Evolutionary conservation across 768 basidiomycete genomes (phyloP).

Genomic region (Phanerodontia chrysosporium): DNA sequence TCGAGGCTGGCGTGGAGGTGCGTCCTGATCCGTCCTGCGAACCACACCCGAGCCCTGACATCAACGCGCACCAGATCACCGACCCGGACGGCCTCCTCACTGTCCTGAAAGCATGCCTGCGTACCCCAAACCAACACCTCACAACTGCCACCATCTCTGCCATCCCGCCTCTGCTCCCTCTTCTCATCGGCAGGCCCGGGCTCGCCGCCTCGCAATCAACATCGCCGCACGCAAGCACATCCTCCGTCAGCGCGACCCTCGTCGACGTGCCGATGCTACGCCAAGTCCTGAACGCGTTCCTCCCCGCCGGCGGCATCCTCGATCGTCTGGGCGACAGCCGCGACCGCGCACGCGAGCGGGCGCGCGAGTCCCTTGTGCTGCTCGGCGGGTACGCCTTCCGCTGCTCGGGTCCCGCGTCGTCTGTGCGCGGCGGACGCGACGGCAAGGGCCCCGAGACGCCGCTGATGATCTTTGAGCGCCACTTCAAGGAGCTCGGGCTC

Average conservation of each 20-base stretch:
- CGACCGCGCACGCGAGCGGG: constrained; percentile 67
- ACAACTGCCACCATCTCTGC: constrained; percentile 71
- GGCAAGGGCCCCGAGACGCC: constrained; percentile 67
- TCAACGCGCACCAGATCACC: constrained; percentile 44
- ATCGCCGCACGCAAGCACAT: constrained; percentile 40
- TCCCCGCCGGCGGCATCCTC: constrained; percentile 72
- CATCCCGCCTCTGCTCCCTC: constrained; percentile 61
- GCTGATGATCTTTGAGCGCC: constrained; percentile 63
- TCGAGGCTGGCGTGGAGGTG: constrained; percentile 71
- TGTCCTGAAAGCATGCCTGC: constrained; percentile 69
- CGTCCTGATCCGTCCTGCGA: constrained; percentile 2
- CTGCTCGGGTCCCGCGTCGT: constrained; percentile 28
- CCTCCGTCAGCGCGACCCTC: constrained; percentile 42
- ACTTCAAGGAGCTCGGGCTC: constrained; percentile 67
- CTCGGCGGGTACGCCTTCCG: constrained; percentile 72
- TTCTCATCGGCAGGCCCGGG: constrained; percentile 41
- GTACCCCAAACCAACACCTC: constrained; percentile 79
- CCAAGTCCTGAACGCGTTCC: constrained; percentile 49
- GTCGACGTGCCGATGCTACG: constrained; percentile 61
- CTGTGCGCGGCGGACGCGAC: constrained; percentile 40
- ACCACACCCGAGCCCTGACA: background rate
- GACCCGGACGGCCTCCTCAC: constrained; percentile 70
- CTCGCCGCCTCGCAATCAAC: constrained; percentile 21
- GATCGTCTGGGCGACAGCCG: constrained; percentile 80
- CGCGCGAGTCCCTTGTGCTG: constrained; percentile 70